Evolutionary conservation across 202 grass and related monocot species (phyloP).

Genomic region (Setaria viridis): DNA sequence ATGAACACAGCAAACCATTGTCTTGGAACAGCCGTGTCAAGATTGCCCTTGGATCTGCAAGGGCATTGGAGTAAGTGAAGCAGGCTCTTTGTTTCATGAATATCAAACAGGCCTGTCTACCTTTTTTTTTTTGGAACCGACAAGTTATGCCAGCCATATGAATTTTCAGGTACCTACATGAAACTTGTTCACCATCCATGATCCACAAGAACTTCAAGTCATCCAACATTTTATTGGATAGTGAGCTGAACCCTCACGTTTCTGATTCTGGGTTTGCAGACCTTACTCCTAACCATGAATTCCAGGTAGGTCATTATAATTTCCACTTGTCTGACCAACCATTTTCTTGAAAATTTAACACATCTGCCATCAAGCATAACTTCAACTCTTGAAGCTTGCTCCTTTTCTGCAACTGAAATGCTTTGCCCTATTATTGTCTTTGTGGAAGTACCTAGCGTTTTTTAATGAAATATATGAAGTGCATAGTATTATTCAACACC

Average conservation of each 20-base stretch:
- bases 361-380: background rate
- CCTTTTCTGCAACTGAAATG: background rate
- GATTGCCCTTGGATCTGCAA: conserved; percentile 91
- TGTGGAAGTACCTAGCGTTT: background rate
- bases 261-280: conserved; percentile 82
- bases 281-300: conserved; percentile 71
- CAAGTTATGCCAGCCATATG: conserved; percentile 21
- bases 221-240: conserved; percentile 84
- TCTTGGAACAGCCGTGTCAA: conserved; percentile 90
- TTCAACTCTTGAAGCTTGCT: background rate
- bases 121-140: background rate
- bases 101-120: conserved; percentile 20
- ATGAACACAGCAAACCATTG: conserved; percentile 66
- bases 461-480: background rate
- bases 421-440: conserved; percentile 5
- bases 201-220: conserved; percentile 88
- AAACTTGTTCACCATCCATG: conserved; percentile 79
- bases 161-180: conserved; percentile 83
- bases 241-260: conserved; percentile 80
- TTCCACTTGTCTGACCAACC: background rate
- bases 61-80: conserved; percentile 87
- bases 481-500: background rate
- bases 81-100: background rate
- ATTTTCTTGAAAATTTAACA: background rate
- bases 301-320: conserved; percentile 54